A percentile compares a stretch with the other conserved stretches of the same genome.
phyloP scores from a whole-genome alignment of 2,329 filamentous ascomycete genomes.

The Aspergillaceae sp. region DNA sequence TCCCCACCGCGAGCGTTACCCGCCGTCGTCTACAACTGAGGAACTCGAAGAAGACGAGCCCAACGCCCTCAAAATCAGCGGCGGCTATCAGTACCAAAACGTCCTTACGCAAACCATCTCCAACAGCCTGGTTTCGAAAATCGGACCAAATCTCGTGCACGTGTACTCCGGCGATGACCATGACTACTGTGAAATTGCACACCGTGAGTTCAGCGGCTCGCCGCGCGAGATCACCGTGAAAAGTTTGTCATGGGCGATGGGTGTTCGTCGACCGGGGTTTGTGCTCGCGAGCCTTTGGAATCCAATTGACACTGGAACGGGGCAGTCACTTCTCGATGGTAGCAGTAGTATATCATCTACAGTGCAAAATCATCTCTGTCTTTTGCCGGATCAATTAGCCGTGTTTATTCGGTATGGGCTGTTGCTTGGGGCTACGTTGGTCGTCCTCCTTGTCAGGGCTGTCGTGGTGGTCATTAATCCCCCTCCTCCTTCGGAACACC shows the following conservation, averaged over 20 bases:
- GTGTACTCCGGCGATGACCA: constrained; percentile 96
- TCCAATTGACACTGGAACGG: constrained; percentile 56
- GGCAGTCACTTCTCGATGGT: constrained; percentile 14
- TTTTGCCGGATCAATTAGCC: constrained; percentile 77
- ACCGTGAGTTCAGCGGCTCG: constrained; percentile 57
- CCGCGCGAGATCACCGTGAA: constrained; percentile 87
- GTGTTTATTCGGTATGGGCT: constrained; percentile 73
- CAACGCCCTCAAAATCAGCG: constrained; percentile 68
- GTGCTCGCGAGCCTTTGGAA: constrained; percentile 87
- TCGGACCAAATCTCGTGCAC: constrained; percentile 67
- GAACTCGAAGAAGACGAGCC: constrained; percentile 52
- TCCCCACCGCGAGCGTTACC: constrained; percentile 73
- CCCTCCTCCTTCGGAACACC: constrained; percentile 6
- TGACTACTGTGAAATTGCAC: constrained; percentile 88
- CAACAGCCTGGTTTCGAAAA: constrained; percentile 61
- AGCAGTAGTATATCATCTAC: constrained; percentile 40
- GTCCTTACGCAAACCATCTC: constrained; percentile 74
- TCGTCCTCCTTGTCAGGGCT: constrained; percentile 40
- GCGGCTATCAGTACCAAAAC: constrained; percentile 94
- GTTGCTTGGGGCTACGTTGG: constrained; percentile 49
- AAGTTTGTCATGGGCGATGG: constrained; percentile 93
- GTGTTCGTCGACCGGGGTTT: constrained; percentile 78
- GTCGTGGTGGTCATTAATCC: constrained; percentile 19
- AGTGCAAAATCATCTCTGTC: constrained; percentile 79
- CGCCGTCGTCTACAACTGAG: constrained; percentile 57